Conservation (phyloP, 106 monocot species). For the Phalaenopsis equestris region DNA sequence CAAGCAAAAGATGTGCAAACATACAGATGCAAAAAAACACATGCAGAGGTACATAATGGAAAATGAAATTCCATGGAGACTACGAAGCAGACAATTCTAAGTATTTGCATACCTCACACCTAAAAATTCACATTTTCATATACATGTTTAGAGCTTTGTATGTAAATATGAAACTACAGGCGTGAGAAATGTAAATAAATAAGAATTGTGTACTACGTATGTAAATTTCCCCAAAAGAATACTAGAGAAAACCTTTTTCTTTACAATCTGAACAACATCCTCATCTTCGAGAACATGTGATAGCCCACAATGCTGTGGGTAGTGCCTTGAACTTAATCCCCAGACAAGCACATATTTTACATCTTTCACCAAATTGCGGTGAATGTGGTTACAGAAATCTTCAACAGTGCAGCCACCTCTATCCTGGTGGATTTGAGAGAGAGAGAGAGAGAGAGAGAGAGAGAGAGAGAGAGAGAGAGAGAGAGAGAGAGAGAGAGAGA, state of each 20-base stretch:
- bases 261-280: constrained; percentile 98
- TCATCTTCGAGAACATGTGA: constrained; percentile 78
- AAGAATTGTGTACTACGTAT: no score
- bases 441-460: neutral
- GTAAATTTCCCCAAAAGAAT: neutral
- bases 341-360: constrained; percentile 98
- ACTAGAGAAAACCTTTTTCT: constrained; percentile 71
- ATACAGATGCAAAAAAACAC: neutral
- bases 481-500: neutral
- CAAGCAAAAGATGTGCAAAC: neutral
- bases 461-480: no score
- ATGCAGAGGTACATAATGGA: neutral
- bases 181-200: no score
- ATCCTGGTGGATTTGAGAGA: constrained; percentile 43
- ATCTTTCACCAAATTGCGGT: constrained; percentile 82
- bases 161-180: no score
- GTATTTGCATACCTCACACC: no score
- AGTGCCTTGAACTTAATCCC: constrained; percentile 93
- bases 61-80: neutral
- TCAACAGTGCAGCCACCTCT: constrained; percentile 96
- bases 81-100: no score
- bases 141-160: no score
- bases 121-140: no score
- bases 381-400: constrained; percentile 99
- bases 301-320: constrained; percentile 94